phyloP scores from a whole-genome alignment of 257 asterid genomes.

The Paulownia fortunei region DNA sequence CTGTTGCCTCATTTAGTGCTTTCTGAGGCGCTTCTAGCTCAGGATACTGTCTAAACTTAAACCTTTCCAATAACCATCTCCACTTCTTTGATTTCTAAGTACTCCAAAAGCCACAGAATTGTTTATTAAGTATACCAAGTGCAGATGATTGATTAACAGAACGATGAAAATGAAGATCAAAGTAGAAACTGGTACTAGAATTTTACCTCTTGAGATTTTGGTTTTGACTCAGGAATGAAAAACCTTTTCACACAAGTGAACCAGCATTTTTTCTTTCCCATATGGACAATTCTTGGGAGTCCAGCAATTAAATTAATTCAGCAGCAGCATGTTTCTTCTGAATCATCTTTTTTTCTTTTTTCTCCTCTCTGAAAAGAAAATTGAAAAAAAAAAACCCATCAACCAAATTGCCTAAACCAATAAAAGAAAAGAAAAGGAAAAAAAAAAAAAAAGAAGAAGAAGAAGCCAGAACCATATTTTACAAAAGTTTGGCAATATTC shows the following conservation, averaged over 20 bases:
- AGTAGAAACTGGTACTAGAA: background rate
- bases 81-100: conserved; percentile 60
- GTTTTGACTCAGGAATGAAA: conserved; percentile 60
- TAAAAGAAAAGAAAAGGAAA: background rate
- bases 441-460: background rate
- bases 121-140: no score
- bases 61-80: conserved; percentile 62
- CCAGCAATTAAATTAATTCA: conserved; percentile 19
- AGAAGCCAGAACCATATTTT: no score
- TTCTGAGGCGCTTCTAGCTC: conserved; percentile 62
- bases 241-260: conserved; percentile 70
- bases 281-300: conserved; percentile 30
- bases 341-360: background rate
- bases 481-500: no score
- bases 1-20: conserved; percentile 58
- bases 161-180: conserved; percentile 1
- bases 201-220: conserved; percentile 69
- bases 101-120: no score
- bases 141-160: no score
- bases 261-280: conserved; percentile 83
- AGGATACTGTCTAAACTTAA: conserved; percentile 54
- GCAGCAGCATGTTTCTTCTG: conserved; percentile 11
- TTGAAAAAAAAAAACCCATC: background rate
- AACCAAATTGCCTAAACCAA: background rate
- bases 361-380: no score